Evolutionary conservation across 2,329 filamentous ascomycete species (phyloP).

Genomic region (Fusarium xylarioides): DNA sequence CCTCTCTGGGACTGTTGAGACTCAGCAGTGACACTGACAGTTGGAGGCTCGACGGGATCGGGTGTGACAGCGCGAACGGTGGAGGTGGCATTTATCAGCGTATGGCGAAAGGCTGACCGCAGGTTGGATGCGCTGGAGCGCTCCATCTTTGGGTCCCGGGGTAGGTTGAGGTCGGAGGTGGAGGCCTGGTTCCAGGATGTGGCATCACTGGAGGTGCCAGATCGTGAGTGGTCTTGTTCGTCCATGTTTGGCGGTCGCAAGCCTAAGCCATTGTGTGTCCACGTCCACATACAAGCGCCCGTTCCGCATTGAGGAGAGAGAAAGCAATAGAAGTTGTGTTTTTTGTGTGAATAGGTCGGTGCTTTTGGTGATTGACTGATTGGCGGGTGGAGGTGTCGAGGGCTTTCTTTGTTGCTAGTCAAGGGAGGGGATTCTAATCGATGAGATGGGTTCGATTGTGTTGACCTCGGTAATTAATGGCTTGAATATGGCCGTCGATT

Average conservation of each 20-base stretch:
- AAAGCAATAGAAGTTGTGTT: slow-evolving; percentile 9
- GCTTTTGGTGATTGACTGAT: background rate
- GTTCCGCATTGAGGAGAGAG: slow-evolving; percentile 45
- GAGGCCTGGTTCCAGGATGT: slow-evolving; percentile 47
- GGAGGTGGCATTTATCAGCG: slow-evolving; percentile 45
- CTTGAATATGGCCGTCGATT: background rate
- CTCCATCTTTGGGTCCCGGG: slow-evolving; percentile 46
- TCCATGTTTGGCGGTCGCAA: slow-evolving; percentile 58
- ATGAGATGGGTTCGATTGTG: background rate
- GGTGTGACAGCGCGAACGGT: slow-evolving; percentile 74
- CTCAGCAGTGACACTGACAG: slow-evolving; percentile 36
- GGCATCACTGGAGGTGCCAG: slow-evolving; percentile 48
- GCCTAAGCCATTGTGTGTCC: slow-evolving; percentile 56
- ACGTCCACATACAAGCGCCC: slow-evolving; percentile 49
- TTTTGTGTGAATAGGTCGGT: slow-evolving; percentile 2
- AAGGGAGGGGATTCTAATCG: background rate
- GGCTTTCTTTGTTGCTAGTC: slow-evolving; percentile 12
- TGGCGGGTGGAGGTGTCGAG: slow-evolving; percentile 11
- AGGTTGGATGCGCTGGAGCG: slow-evolving; percentile 49
- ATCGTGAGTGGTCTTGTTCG: slow-evolving; percentile 50
- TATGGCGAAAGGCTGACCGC: slow-evolving; percentile 47
- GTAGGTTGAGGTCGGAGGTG: slow-evolving; percentile 41
- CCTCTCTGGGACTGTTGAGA: slow-evolving; percentile 38
- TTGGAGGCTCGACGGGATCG: slow-evolving; percentile 57
- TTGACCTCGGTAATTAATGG: background rate